Evolutionary conservation across 202 grass and related monocot genomes (phyloP).

Genomic region (Setaria italica): DNA sequence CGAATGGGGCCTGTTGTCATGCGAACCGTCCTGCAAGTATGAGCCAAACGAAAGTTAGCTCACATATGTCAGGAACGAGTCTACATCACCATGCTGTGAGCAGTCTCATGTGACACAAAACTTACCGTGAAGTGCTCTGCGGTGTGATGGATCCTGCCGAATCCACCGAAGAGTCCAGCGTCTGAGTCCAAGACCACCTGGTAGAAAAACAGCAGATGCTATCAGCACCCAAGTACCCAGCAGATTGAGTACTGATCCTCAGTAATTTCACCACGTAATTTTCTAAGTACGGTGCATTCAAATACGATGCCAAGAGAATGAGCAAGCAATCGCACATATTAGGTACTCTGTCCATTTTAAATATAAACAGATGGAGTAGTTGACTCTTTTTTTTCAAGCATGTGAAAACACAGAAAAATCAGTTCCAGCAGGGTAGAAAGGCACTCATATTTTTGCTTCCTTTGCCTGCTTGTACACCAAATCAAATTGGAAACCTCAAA

Average conservation of each 20-base stretch:
- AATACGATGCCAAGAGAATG: conserved; percentile 7
- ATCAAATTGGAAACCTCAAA: background rate
- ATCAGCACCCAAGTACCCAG: conserved; percentile 34
- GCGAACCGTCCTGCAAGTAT: conserved; percentile 61
- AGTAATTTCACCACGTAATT: conserved; percentile 18
- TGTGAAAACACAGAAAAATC: background rate
- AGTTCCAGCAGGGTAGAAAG: conserved; percentile 17
- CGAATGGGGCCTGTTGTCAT: conserved; percentile 81
- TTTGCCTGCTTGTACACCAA: conserved; percentile 13
- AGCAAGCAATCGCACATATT: background rate
- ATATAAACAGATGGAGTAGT: background rate
- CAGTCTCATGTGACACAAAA: conserved; percentile 1
- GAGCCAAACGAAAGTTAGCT: conserved; percentile 32
- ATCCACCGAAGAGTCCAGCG: conserved; percentile 89
- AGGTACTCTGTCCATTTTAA: background rate
- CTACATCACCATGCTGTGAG: conserved; percentile 10
- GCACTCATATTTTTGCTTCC: conserved; percentile 3
- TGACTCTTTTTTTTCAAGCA: background rate
- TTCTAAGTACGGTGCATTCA: background rate
- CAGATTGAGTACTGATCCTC: background rate
- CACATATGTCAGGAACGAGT: conserved; percentile 11
- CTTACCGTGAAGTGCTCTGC: conserved; percentile 90
- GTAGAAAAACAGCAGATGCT: conserved; percentile 38
- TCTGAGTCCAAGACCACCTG: conserved; percentile 94
- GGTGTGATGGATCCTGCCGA: conserved; percentile 74